phyloP scores from a whole-genome alignment of 768 basidiomycete genomes.

The Serendipita indica region DNA sequence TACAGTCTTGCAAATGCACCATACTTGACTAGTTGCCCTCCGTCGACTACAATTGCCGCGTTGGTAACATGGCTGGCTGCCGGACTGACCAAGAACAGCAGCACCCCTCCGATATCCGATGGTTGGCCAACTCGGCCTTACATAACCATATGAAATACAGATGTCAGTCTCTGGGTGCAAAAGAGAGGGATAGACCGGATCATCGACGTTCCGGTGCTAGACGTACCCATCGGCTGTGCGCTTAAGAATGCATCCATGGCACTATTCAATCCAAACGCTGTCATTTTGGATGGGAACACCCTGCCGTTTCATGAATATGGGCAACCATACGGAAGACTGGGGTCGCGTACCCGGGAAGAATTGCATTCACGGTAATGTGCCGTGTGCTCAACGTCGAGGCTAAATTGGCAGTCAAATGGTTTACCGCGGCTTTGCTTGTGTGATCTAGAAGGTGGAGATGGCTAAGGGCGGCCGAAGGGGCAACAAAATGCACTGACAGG shows the following conservation, averaged over 20 bases:
- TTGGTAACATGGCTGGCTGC: slow-evolving; percentile 66
- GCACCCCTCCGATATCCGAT: slow-evolving; percentile 54
- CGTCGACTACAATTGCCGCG: slow-evolving; percentile 55
- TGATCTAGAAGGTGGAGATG: slow-evolving; percentile 35
- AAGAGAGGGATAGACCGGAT: background rate
- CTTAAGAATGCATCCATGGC: slow-evolving; percentile 39
- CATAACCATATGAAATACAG: slow-evolving; percentile 8
- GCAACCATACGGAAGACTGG: background rate
- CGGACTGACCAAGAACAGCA: slow-evolving; percentile 52
- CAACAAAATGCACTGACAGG: slow-evolving; percentile 46
- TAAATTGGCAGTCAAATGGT: slow-evolving; percentile 62
- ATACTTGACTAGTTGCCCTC: slow-evolving; percentile 27
- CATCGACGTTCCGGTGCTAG: too few relatives aligned
- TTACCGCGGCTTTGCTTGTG: slow-evolving; percentile 75
- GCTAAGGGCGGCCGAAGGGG: background rate
- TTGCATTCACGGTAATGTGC: slow-evolving; percentile 68
- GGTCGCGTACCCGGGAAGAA: slow-evolving; percentile 52
- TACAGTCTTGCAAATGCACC: slow-evolving; percentile 8
- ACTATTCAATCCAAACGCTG: slow-evolving; percentile 48
- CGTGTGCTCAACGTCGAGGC: slow-evolving; percentile 46
- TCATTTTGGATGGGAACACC: slow-evolving; percentile 76
- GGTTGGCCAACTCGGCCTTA: slow-evolving; percentile 51
- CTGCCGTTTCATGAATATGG: slow-evolving; percentile 22
- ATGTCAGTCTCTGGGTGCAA: background rate
- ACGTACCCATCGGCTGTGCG: slow-evolving; percentile 49